Evolutionary conservation across 768 basidiomycete genomes (phyloP).

Genomic region (Suillus discolor): DNA sequence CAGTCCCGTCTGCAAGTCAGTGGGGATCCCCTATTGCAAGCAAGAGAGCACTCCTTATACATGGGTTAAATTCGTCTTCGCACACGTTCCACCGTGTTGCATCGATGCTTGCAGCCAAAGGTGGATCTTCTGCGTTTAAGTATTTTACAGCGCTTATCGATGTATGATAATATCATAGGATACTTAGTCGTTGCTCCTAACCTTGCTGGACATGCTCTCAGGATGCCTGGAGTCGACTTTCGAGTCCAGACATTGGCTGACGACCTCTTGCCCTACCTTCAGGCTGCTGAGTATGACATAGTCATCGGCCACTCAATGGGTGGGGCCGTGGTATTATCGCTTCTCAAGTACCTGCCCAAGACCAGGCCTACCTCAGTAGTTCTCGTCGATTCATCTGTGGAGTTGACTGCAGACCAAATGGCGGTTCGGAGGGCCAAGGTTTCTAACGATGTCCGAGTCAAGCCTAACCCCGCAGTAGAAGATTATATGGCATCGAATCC

Average conservation of each 20-base stretch:
- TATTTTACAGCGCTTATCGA: background rate
- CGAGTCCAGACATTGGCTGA: conserved; percentile 2
- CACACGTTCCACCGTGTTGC: conserved; percentile 19
- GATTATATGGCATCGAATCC: conserved; percentile 12
- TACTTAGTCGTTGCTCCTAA: conserved; percentile 28
- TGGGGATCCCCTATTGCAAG: conserved; percentile 22
- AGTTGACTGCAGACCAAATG: conserved; percentile 5
- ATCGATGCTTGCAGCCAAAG: conserved; percentile 18
- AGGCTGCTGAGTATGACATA: conserved; percentile 5
- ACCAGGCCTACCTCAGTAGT: conserved; percentile 15
- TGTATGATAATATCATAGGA: conserved; percentile 16
- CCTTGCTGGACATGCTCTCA: conserved; percentile 24
- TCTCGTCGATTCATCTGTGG: conserved; percentile 20
- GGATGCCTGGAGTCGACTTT: background rate
- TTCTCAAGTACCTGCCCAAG: conserved; percentile 20
- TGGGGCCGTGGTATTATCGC: conserved; percentile 12
- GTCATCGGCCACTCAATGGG: conserved; percentile 28
- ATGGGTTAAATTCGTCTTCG: conserved; percentile 19
- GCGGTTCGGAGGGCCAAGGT: conserved; percentile 1
- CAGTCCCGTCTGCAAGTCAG: conserved; percentile 12
- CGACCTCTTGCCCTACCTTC: conserved; percentile 6
- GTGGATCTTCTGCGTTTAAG: conserved; percentile 1
- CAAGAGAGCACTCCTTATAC: conserved; percentile 24
- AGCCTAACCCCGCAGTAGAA: background rate
- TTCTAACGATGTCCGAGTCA: background rate